Evolutionary conservation across 768 basidiomycete genomes (phyloP).

Genomic region (Hygrocybe punicea): DNA sequence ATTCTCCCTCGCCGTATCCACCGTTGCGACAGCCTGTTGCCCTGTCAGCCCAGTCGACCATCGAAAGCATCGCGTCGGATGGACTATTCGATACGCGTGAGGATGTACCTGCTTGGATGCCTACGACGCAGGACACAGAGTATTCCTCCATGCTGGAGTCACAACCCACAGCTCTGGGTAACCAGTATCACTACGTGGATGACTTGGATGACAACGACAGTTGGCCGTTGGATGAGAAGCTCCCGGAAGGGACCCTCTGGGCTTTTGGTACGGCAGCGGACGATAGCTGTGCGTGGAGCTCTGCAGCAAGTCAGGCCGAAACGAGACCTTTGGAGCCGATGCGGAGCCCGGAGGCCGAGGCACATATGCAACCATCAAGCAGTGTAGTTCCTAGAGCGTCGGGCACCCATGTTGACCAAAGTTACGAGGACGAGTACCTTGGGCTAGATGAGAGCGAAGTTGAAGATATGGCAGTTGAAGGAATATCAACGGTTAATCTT

Average conservation of each 20-base stretch:
- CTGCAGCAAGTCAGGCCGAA: constrained; percentile 53
- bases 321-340: constrained; percentile 24
- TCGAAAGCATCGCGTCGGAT: constrained; percentile 52
- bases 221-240: constrained; percentile 70
- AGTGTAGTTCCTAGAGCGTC: constrained; percentile 29
- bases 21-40: constrained; percentile 25
- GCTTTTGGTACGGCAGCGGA: constrained; percentile 56
- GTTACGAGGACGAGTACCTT: constrained; percentile 35
- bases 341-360: constrained; percentile 13
- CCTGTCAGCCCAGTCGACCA: constrained; percentile 52
- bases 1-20: constrained; percentile 29
- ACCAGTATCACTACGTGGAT: constrained; percentile 21
- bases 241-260: constrained; percentile 57
- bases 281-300: constrained; percentile 76
- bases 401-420: constrained; percentile 37
- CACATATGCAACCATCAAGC: constrained; percentile 12
- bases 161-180: constrained; percentile 29
- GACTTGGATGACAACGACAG: constrained; percentile 65
- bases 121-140: constrained; percentile 59
- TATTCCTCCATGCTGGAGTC: constrained; percentile 37
- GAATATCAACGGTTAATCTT: constrained; percentile 37
- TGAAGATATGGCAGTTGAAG: constrained; percentile 43
- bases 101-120: constrained; percentile 50
- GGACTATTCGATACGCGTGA: constrained; percentile 48
- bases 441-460: constrained; percentile 34